Percentiles rank a stretch among this genome's conserved stretches.
These are phyloP conservation scores for Cyclocybe aegerita DNA, from an alignment of 768 basidiomycete genomes.

Conservation along the genomic window DNA sequence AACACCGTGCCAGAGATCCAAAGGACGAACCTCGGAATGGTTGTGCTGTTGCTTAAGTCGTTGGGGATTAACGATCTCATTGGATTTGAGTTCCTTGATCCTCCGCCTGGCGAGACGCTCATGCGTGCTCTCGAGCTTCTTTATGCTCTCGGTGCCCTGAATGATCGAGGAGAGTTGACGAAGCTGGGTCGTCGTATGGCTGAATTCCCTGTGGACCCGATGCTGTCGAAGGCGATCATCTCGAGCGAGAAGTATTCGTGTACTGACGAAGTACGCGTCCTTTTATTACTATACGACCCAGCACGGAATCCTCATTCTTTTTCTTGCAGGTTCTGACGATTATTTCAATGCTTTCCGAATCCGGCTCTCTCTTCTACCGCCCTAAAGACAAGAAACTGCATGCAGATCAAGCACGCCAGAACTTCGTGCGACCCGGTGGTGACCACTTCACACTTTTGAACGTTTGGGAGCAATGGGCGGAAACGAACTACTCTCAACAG, in stretches of 20 bases:
- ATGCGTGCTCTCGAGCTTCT: slow-evolving; percentile 92
- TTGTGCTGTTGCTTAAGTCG: slow-evolving; percentile 92
- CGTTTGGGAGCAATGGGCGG: slow-evolving; percentile 99
- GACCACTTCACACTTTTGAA: slow-evolving; percentile 98
- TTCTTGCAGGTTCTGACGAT: slow-evolving; percentile 81
- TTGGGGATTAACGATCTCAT: slow-evolving; percentile 98
- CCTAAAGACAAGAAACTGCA: slow-evolving; percentile 98
- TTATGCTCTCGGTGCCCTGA: slow-evolving; percentile 94
- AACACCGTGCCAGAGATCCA: slow-evolving; percentile 99
- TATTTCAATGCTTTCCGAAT: slow-evolving; percentile 96
- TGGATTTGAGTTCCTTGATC: slow-evolving; percentile 98
- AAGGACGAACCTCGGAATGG: slow-evolving; percentile 95
- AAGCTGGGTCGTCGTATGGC: slow-evolving; percentile 97
- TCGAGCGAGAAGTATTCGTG: slow-evolving; percentile 92
- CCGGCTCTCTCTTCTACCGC: slow-evolving; percentile 90
- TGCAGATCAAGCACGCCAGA: slow-evolving; percentile 96
- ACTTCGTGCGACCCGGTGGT: slow-evolving; percentile 93
- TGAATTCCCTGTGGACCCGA: slow-evolving; percentile 98
- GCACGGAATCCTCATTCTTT: neutral
- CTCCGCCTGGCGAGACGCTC: slow-evolving; percentile 95
- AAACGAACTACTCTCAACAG: slow-evolving; percentile 95
- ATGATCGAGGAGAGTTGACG: slow-evolving; percentile 96
- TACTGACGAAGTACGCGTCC: slow-evolving; percentile 82
- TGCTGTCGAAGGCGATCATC: slow-evolving; percentile 95
- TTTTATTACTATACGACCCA: neutral